Percentiles rank a stretch among this genome's conserved stretches.
Evolutionary conservation across 371 early-diverging fungal species (phyloP).

Genomic region (Mucor circinelloides): DNA sequence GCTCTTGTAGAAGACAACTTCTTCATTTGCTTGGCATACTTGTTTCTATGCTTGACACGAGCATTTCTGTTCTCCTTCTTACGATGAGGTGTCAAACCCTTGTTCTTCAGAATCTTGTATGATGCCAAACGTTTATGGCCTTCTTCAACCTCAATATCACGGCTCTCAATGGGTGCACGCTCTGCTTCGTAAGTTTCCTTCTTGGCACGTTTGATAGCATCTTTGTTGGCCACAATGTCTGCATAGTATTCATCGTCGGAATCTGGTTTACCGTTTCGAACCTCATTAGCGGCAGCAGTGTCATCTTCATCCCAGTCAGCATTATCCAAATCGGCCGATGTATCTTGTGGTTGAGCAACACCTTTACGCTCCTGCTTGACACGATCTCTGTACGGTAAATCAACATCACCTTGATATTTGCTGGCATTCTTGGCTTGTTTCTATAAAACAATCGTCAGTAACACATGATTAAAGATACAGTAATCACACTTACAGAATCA

Average conservation of each 20-base stretch:
- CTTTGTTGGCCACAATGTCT: constrained; percentile 47
- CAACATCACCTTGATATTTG: constrained; percentile 71
- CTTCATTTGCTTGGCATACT: constrained; percentile 90
- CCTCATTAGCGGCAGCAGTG: constrained; percentile 44
- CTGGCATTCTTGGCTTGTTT: constrained; percentile 46
- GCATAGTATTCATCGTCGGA: constrained; percentile 64
- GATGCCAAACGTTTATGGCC: constrained; percentile 81
- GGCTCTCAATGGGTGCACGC: constrained; percentile 43
- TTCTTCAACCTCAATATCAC: constrained; percentile 48
- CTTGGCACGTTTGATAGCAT: constrained; percentile 55
- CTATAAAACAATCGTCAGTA: constrained; percentile 10
- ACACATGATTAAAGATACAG: background rate
- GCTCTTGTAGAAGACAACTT: constrained; percentile 80
- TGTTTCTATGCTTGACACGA: constrained; percentile 88
- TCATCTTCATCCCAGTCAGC: constrained; percentile 63
- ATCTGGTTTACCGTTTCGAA: constrained; percentile 29
- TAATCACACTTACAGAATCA: constrained; percentile 58
- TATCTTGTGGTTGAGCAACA: constrained; percentile 57
- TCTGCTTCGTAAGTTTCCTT: constrained; percentile 46
- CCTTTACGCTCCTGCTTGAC: constrained; percentile 58
- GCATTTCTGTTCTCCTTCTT: constrained; percentile 95
- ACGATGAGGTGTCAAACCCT: constrained; percentile 92
- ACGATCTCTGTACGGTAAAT: constrained; percentile 75
- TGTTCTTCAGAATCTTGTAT: constrained; percentile 94
- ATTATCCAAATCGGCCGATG: constrained; percentile 67